Percentiles rank a stretch among this genome's conserved stretches.
Conservation (phyloP, 768 basidiomycete genomes). For the Leucogyrophana mollusca region DNA sequence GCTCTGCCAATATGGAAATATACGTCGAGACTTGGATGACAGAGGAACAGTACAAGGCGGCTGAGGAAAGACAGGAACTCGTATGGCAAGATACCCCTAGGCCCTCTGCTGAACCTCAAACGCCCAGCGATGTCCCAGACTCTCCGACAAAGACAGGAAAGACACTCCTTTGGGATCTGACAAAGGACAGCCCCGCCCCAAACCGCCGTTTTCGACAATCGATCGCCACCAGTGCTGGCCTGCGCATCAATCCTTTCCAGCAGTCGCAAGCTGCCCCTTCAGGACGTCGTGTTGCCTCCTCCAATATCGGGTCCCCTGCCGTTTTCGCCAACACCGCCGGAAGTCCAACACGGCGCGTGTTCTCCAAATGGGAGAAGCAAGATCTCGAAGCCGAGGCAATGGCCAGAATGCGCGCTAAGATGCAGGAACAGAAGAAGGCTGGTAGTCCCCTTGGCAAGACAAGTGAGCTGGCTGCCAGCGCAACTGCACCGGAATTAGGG, state of each 20-base stretch:
- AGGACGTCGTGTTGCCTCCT: slow-evolving; percentile 44
- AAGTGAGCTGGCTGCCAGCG: slow-evolving; percentile 27
- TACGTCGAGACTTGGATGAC: slow-evolving; percentile 80
- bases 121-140: slow-evolving; percentile 36
- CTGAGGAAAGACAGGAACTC: slow-evolving; percentile 57
- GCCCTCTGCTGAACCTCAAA: slow-evolving; percentile 41
- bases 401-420: slow-evolving; percentile 61
- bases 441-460: slow-evolving; percentile 34
- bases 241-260: slow-evolving; percentile 53
- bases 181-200: slow-evolving; percentile 38
- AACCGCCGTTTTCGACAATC: slow-evolving; percentile 48
- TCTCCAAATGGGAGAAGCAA: slow-evolving; percentile 86
- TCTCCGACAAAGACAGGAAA: slow-evolving; percentile 52
- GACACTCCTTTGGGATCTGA: slow-evolving; percentile 67
- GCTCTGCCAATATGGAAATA: slow-evolving; percentile 63
- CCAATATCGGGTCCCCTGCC: slow-evolving; percentile 25
- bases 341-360: slow-evolving; percentile 55
- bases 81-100: slow-evolving; percentile 67
- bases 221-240: slow-evolving; percentile 39
- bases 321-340: slow-evolving; percentile 39
- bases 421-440: slow-evolving; percentile 43
- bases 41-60: slow-evolving; percentile 67
- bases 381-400: slow-evolving; percentile 80
- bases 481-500: slow-evolving; percentile 20
- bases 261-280: slow-evolving; percentile 30